These are phyloP conservation scores for Cutaneotrichosporon sp. DNA, from an alignment of 1,284 basidiomycete genomes.

Conservation along the genomic window DNA sequence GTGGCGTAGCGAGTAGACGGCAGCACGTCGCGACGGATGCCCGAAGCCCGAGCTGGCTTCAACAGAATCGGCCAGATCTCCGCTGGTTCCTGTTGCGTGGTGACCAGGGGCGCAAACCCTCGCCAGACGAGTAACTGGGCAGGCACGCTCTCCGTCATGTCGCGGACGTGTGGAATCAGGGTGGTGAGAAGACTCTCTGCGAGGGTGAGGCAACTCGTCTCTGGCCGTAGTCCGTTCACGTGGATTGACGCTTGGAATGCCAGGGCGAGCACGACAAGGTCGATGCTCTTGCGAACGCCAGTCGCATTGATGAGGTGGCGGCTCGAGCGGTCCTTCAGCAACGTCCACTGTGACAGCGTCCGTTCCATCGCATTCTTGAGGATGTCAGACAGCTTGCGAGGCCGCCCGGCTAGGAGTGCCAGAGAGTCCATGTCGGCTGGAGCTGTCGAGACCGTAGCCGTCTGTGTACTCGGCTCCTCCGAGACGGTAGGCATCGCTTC, in stretches of 20 bases:
- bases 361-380: constrained; percentile 64
- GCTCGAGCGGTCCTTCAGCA: constrained; percentile 40
- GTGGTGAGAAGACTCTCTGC: constrained; percentile 22
- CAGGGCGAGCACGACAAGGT: constrained; percentile 66
- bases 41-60: constrained; percentile 64
- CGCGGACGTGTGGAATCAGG: constrained; percentile 23
- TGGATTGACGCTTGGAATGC: constrained; percentile 68
- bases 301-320: constrained; percentile 59
- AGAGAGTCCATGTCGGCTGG: constrained; percentile 46
- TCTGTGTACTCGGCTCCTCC: background rate
- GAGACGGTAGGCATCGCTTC: constrained; percentile 60
- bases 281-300: constrained; percentile 65
- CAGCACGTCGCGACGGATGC: constrained; percentile 64
- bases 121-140: constrained; percentile 59
- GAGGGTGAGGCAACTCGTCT: constrained; percentile 25
- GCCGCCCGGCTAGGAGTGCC: constrained; percentile 54
- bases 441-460: background rate
- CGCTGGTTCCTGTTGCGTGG: constrained; percentile 32
- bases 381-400: constrained; percentile 67
- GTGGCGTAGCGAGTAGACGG: constrained; percentile 29
- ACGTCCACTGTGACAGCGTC: constrained; percentile 57
- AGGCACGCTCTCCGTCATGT: constrained; percentile 21
- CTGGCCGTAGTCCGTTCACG: constrained; percentile 62
- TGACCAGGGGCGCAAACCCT: constrained; percentile 66
- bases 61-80: constrained; percentile 63